Evolutionary conservation across 257 asterid species (phyloP).

Genomic region (Solanum virginianum): DNA sequence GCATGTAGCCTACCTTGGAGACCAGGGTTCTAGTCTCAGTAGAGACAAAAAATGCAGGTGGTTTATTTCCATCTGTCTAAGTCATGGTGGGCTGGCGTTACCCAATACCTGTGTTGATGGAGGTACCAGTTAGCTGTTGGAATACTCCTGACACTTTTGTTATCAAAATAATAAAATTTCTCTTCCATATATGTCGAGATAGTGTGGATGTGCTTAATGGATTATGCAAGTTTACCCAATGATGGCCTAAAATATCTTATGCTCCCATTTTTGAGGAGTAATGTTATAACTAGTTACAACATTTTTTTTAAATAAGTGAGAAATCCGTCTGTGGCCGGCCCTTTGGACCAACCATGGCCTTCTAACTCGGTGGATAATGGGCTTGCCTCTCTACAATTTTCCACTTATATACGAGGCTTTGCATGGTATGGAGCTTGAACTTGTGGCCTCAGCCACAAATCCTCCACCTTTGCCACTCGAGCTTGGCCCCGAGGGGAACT

Average conservation of each 20-base stretch:
- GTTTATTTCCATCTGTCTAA: background rate
- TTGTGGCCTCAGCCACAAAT: no score
- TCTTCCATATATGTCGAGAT: background rate
- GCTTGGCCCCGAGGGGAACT: no score
- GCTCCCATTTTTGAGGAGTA: background rate
- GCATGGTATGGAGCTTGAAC: no score
- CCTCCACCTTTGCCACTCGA: no score
- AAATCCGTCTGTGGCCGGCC: no score
- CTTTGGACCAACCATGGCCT: no score
- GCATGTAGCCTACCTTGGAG: background rate
- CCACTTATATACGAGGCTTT: no score
- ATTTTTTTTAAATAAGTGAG: no score
- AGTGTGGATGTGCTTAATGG: background rate
- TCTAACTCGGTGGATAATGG: no score
- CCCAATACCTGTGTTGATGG: background rate
- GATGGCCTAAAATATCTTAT: background rate
- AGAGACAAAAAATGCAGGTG: background rate
- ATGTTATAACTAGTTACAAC: background rate
- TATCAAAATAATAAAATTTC: background rate
- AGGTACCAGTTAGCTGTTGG: background rate
- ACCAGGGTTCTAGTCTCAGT: background rate
- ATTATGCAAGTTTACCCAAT: background rate
- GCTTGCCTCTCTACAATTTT: no score
- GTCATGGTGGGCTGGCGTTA: background rate
- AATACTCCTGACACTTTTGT: background rate